Percentiles rank a stretch among this genome's conserved stretches.
These are phyloP conservation scores for Hypoxylon sp. DNA, from an alignment of 2,329 filamentous ascomycete genomes.

Conservation along the genomic window DNA sequence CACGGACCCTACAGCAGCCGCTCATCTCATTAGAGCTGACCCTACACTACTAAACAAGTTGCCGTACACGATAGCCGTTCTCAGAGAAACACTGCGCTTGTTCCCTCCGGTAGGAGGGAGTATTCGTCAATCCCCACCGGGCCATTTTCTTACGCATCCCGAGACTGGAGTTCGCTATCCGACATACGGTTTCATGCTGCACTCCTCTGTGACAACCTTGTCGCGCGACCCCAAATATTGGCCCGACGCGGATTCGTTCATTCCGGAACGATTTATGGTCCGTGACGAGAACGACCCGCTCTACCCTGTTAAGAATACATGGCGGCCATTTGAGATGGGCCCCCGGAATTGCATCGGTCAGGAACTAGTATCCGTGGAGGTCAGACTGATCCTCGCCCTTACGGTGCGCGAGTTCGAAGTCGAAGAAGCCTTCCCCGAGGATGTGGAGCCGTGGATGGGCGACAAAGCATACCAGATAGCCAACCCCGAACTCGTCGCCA, in stretches of 20 bases:
- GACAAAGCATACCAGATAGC: conserved; percentile 52
- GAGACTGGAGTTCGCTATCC: conserved; percentile 61
- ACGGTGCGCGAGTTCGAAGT: conserved; percentile 67
- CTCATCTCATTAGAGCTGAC: conserved; percentile 58
- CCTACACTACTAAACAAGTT: conserved; percentile 65
- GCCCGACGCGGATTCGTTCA: conserved; percentile 57
- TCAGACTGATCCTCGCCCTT: conserved; percentile 65
- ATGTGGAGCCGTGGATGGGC: conserved; percentile 54
- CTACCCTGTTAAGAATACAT: conserved; percentile 62
- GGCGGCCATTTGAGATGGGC: conserved; percentile 68
- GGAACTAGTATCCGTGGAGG: conserved; percentile 68
- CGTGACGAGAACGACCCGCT: conserved; percentile 52
- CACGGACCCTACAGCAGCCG: conserved; percentile 56
- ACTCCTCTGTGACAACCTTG: conserved; percentile 44
- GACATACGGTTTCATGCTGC: conserved; percentile 56
- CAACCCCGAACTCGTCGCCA: conserved; percentile 30
- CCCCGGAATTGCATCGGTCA: conserved; percentile 70
- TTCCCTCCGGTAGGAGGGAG: conserved; percentile 63
- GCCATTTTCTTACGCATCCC: conserved; percentile 59
- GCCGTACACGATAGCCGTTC: conserved; percentile 66
- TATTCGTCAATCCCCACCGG: conserved; percentile 56
- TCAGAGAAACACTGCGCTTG: conserved; percentile 68
- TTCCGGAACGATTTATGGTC: conserved; percentile 61
- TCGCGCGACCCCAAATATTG: conserved; percentile 58
- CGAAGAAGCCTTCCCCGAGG: conserved; percentile 57